Evolutionary conservation across 805 yeast species (phyloP).

Genomic region (Torulaspora gathmanii): DNA sequence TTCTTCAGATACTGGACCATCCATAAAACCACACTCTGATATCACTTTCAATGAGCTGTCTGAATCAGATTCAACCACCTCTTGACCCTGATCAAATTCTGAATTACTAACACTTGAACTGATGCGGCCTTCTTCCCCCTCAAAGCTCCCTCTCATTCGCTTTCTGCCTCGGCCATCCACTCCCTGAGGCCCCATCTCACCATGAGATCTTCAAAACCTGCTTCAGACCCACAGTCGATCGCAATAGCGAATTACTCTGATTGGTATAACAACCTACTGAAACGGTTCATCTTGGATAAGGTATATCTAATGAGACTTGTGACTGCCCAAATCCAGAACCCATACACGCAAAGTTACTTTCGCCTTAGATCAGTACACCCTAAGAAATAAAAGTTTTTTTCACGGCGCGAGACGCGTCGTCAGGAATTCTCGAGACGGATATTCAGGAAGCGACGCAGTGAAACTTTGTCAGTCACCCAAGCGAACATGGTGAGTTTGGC

Average conservation of each 20-base stretch:
- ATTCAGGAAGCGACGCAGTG: background rate
- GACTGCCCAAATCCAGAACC: background rate
- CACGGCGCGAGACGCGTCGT: background rate
- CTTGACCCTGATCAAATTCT: background rate
- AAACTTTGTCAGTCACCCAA: too few species aligned
- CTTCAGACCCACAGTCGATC: background rate
- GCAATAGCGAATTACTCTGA: too few species aligned
- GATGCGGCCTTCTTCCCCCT: constrained; percentile 6
- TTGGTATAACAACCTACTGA: too few species aligned
- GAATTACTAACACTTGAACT: constrained; percentile 8
- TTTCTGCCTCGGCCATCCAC: background rate
- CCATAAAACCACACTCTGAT: constrained; percentile 9
- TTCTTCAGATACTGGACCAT: background rate
- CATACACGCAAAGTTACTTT: background rate
- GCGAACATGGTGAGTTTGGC: background rate
- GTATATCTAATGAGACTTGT: background rate
- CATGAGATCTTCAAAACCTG: background rate
- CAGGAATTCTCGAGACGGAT: background rate
- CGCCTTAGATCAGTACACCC: background rate
- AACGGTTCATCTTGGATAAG: background rate
- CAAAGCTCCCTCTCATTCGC: background rate
- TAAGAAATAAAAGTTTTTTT: background rate
- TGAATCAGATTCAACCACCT: constrained; percentile 4
- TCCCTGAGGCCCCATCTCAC: background rate
- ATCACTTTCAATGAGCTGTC: constrained; percentile 22